Conservation (phyloP, 116 monocot species). For the Dioscorea cayenensis region DNA sequence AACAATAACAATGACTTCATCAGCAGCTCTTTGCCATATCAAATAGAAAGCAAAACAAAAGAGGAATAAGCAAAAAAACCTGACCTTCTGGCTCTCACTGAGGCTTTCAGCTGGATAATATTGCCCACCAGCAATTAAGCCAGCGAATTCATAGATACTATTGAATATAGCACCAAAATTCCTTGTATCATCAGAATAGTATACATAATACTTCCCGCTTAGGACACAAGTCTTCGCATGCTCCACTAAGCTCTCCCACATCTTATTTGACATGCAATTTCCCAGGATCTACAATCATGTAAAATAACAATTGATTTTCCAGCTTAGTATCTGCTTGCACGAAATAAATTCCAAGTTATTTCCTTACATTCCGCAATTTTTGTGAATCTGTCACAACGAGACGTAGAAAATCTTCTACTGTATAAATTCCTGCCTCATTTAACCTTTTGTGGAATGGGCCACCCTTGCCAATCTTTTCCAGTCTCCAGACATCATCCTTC, state of each 20-base stretch:
- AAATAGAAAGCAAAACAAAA: background rate
- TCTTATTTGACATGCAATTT: constrained; percentile 95
- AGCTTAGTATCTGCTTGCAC: background rate
- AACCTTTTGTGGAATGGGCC: constrained; percentile 85
- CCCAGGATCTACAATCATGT: constrained; percentile 66
- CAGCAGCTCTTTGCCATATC: too few species aligned
- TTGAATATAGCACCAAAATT: constrained; percentile 85
- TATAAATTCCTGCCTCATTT: constrained; percentile 48
- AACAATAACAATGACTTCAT: too few species aligned
- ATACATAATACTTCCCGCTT: constrained; percentile 82
- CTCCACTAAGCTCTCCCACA: constrained; percentile 98
- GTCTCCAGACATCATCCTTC: constrained; percentile 90
- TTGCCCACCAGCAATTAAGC: constrained; percentile 61
- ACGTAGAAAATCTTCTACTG: constrained; percentile 82
- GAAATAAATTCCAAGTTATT: background rate
- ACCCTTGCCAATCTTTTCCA: constrained; percentile 98
- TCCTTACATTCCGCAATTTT: constrained; percentile 59
- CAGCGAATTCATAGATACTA: constrained; percentile 79
- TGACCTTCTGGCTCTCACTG: constrained; percentile 72
- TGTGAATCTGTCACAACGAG: constrained; percentile 60
- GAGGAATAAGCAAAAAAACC: constrained; percentile 2
- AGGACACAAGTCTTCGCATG: constrained; percentile 93
- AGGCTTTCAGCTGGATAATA: constrained; percentile 70
- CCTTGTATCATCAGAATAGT: constrained; percentile 67
- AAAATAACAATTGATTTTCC: background rate